A percentile compares a stretch with the other conserved stretches of the same genome.
phyloP scores from a whole-genome alignment of 1,284 basidiomycete genomes.

The Microbotryum saponariae region DNA sequence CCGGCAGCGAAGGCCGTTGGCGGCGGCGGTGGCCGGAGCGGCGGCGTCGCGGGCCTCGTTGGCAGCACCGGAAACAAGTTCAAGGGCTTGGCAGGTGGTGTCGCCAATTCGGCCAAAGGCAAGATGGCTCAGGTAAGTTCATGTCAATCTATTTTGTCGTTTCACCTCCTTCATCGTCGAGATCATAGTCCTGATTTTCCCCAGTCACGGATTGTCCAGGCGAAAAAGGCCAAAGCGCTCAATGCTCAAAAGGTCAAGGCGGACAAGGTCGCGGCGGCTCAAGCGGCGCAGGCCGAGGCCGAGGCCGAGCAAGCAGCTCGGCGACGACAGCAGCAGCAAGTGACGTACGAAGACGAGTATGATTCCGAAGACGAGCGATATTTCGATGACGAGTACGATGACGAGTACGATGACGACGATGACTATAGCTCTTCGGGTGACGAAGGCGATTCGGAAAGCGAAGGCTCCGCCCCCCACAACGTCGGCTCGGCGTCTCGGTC shows the following conservation, averaged over 20 bases:
- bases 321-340: conserved; percentile 3
- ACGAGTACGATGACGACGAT: not conserved
- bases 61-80: not conserved
- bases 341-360: conserved; percentile 3
- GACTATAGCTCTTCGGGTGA: too few relatives aligned
- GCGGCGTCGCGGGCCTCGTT: too few relatives aligned
- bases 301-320: not conserved
- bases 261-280: not conserved
- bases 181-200: not conserved
- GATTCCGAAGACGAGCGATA: not conserved
- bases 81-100: not conserved
- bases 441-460: too few relatives aligned
- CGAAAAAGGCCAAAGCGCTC: conserved; percentile 1
- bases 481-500: too few relatives aligned
- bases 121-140: not conserved
- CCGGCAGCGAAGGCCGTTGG: too few relatives aligned
- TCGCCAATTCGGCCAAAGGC: not conserved
- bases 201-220: not conserved
- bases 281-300: not conserved
- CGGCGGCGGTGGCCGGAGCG: too few relatives aligned
- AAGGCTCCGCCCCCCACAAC: too few relatives aligned
- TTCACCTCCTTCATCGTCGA: not conserved
- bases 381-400: not conserved
- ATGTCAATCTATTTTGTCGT: not conserved
- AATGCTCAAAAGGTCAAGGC: not conserved